phyloP scores from a whole-genome alignment of 2,329 filamentous ascomycete species.

The Diaporthe nobilis region DNA sequence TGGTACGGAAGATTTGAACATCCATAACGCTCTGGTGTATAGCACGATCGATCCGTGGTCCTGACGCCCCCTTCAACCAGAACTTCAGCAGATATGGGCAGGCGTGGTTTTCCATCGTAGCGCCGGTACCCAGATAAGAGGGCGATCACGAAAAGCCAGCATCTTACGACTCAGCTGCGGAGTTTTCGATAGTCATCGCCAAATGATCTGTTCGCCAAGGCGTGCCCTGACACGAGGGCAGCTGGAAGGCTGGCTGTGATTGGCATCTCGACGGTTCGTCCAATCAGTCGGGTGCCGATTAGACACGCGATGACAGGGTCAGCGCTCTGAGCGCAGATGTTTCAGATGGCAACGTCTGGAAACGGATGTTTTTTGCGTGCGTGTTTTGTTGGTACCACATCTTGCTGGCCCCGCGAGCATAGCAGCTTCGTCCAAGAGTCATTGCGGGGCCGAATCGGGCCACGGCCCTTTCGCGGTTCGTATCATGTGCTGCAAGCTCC shows the following conservation, averaged over 20 bases:
- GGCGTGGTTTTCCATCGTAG: conserved; percentile 5
- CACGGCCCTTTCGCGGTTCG: conserved; percentile 8
- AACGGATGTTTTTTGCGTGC: background rate
- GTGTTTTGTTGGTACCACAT: conserved; percentile 1
- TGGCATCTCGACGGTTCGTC: conserved; percentile 17
- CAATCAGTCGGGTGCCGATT: conserved; percentile 22
- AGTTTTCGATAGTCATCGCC: conserved; percentile 24
- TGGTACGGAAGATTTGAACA: conserved; percentile 28
- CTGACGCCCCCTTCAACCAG: conserved; percentile 12
- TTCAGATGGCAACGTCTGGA: conserved; percentile 9
- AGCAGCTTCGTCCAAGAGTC: background rate
- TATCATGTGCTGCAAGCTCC: conserved; percentile 5
- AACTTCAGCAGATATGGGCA: conserved; percentile 22
- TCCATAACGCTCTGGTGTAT: conserved; percentile 25
- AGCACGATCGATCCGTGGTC: conserved; percentile 24
- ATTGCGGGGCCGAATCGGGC: conserved; percentile 14
- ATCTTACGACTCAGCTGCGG: conserved; percentile 31
- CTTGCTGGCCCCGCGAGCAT: background rate
- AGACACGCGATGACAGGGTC: conserved; percentile 31
- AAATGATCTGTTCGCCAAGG: conserved; percentile 25
- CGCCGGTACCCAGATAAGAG: conserved; percentile 26
- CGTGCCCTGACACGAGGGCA: conserved; percentile 23
- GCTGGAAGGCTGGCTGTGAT: conserved; percentile 16
- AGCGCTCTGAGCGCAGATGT: conserved; percentile 4
- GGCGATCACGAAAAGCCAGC: conserved; percentile 24